Conservation (phyloP, 306 rosid species). For the Carpinus viminea region DNA sequence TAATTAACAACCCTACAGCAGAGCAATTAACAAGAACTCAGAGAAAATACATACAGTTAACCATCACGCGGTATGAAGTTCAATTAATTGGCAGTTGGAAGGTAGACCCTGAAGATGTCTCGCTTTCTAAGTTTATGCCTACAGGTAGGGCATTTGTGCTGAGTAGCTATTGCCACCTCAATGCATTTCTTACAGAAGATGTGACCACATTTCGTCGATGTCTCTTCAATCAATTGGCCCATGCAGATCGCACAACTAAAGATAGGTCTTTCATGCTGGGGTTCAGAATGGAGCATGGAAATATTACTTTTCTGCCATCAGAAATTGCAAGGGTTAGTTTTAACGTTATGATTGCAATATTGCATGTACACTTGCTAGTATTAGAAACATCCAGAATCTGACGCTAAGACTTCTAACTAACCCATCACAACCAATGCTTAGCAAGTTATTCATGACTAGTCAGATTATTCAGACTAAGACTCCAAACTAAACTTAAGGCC, state of each 20-base stretch:
- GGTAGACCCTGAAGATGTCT: conserved; percentile 40
- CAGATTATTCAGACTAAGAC: too few relatives aligned
- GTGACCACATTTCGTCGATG: conserved; percentile 56
- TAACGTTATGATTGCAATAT: background rate
- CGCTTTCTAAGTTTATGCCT: conserved; percentile 37
- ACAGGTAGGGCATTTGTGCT: conserved; percentile 44
- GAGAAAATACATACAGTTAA: background rate
- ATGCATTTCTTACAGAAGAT: conserved; percentile 58
- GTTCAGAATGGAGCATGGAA: background rate
- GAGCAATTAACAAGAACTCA: background rate
- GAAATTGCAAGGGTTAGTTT: background rate
- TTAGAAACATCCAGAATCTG: background rate
- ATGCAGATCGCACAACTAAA: conserved; percentile 50
- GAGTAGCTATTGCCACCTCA: conserved; percentile 38
- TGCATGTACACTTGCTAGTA: background rate
- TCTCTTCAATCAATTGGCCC: conserved; percentile 42
- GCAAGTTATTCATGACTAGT: too few relatives aligned
- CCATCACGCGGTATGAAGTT: background rate
- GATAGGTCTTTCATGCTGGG: conserved; percentile 24
- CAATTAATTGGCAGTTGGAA: conserved; percentile 33
- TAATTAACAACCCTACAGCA: too few relatives aligned
- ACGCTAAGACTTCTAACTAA: background rate
- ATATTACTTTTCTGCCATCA: conserved; percentile 29
- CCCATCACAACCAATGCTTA: too few relatives aligned
- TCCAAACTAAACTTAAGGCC: too few relatives aligned